Percentiles rank a stretch among this genome's conserved stretches.
Evolutionary conservation across 768 basidiomycete species (phyloP).

Genomic region (Erythrobasidium yunnanense): DNA sequence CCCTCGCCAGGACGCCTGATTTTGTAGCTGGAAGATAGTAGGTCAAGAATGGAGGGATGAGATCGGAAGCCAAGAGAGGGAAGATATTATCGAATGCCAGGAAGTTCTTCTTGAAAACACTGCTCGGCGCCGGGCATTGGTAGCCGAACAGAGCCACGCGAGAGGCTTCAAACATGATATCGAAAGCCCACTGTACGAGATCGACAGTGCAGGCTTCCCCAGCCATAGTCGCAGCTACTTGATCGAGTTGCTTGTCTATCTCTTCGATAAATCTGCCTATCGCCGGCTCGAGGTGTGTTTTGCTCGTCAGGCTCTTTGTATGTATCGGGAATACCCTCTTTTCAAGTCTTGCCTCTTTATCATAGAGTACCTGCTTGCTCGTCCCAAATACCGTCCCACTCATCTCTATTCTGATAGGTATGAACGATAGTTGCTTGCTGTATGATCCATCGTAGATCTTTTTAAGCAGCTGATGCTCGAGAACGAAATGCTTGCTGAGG

Average conservation of each 20-base stretch:
- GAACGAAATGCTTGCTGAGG: slow-evolving; percentile 28
- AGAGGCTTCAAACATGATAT: slow-evolving; percentile 24
- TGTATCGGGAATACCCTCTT: slow-evolving; percentile 27
- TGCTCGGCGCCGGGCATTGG: background rate
- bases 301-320: slow-evolving; percentile 16
- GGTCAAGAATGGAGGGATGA: slow-evolving; percentile 16
- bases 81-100: slow-evolving; percentile 29
- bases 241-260: slow-evolving; percentile 10
- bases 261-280: slow-evolving; percentile 22
- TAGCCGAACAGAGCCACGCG: slow-evolving; percentile 26
- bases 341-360: background rate
- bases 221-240: background rate
- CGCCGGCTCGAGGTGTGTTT: background rate
- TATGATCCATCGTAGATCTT: slow-evolving; percentile 23
- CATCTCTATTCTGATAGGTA: slow-evolving; percentile 30
- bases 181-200: slow-evolving; percentile 10
- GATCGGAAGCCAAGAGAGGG: slow-evolving; percentile 31
- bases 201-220: background rate
- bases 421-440: slow-evolving; percentile 24
- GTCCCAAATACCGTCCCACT: slow-evolving; percentile 25
- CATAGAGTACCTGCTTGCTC: background rate
- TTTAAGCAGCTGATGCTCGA: background rate
- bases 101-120: slow-evolving; percentile 14
- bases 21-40: slow-evolving; percentile 2
- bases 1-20: background rate